A percentile compares a stretch with the other conserved stretches of the same genome.
These are phyloP conservation scores for Penicillium riverlandense DNA, from an alignment of 495 filamentous ascomycete species.

Conservation along the genomic window DNA sequence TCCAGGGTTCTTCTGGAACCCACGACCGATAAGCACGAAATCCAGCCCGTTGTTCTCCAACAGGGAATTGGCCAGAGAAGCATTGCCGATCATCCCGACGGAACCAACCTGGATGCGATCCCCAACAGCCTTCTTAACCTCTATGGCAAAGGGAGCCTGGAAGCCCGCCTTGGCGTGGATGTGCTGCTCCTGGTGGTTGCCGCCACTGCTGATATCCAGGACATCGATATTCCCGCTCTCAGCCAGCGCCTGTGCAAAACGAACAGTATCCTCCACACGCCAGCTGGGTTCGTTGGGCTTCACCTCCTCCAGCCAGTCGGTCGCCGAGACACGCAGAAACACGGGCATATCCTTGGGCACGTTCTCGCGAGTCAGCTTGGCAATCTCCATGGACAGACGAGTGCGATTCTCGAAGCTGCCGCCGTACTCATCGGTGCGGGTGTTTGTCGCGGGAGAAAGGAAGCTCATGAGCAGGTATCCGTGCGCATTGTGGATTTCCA, in stretches of 20 bases:
- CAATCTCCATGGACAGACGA: conserved; percentile 50
- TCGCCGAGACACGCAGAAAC: conserved; percentile 53
- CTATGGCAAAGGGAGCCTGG: conserved; percentile 55
- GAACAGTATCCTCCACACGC: conserved; percentile 49
- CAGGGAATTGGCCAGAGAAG: conserved; percentile 44
- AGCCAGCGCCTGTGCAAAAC: conserved; percentile 44
- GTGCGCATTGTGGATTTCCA: conserved; percentile 52
- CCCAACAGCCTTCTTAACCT: conserved; percentile 52
- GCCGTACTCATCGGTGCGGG: conserved; percentile 55
- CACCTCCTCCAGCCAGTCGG: conserved; percentile 51
- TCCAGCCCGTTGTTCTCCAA: conserved; percentile 53
- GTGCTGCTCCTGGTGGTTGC: conserved; percentile 48
- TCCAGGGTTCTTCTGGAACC: conserved; percentile 64
- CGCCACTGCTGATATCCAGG: conserved; percentile 57
- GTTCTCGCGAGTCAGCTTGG: conserved; percentile 40
- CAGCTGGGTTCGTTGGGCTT: conserved; percentile 42
- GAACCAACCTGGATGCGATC: conserved; percentile 48
- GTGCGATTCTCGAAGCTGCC: conserved; percentile 56
- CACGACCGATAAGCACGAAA: conserved; percentile 51
- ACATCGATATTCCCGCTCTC: conserved; percentile 50
- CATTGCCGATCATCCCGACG: conserved; percentile 57
- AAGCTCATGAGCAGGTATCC: conserved; percentile 62
- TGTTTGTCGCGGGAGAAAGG: conserved; percentile 54
- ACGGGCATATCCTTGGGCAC: conserved; percentile 60
- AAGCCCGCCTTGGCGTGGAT: conserved; percentile 50